phyloP scores from a whole-genome alignment of 768 basidiomycete genomes.

The Hysterangium stoloniferum region DNA sequence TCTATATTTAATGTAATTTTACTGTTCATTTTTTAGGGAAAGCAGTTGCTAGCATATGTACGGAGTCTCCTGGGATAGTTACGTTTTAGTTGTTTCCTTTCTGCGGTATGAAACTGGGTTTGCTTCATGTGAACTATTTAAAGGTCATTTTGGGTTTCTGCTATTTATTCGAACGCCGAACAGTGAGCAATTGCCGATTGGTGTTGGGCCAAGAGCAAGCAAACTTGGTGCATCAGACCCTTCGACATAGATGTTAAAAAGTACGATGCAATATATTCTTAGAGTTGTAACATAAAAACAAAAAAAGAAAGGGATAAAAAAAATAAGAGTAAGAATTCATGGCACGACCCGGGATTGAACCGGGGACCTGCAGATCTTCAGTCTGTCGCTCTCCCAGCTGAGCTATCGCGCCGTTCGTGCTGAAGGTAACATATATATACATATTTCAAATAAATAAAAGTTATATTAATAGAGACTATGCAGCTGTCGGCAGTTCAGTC shows the following conservation, averaged over 20 bases:
- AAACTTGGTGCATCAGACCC: too few relatives aligned
- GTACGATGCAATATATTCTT: too few relatives aligned
- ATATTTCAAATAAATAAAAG: neutral
- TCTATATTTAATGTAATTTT: constrained; percentile 8
- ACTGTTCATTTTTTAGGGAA: constrained; percentile 38
- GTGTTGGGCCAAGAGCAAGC: too few relatives aligned
- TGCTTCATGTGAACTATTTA: neutral
- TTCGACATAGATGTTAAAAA: too few relatives aligned
- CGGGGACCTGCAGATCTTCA: constrained; percentile 75
- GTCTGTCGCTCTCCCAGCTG: constrained; percentile 73
- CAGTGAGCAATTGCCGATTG: too few relatives aligned
- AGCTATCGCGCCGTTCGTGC: constrained; percentile 68
- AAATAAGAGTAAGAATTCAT: constrained; percentile 36
- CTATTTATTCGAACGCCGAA: too few relatives aligned
- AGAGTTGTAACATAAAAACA: too few relatives aligned
- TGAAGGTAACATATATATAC: too few relatives aligned
- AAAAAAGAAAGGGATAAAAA: too few relatives aligned
- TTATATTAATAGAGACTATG: neutral
- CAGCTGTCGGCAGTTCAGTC: neutral
- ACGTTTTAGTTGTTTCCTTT: neutral
- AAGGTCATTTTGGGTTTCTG: neutral
- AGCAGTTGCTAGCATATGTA: constrained; percentile 66
- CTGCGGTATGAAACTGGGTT: neutral
- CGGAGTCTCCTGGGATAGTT: constrained; percentile 52
- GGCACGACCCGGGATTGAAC: constrained; percentile 76